Evolutionary conservation across 768 basidiomycete genomes (phyloP), one percentile per base, ranked within the genome.

Genomic region (Macrolepiota fuliginosa): DNA sequence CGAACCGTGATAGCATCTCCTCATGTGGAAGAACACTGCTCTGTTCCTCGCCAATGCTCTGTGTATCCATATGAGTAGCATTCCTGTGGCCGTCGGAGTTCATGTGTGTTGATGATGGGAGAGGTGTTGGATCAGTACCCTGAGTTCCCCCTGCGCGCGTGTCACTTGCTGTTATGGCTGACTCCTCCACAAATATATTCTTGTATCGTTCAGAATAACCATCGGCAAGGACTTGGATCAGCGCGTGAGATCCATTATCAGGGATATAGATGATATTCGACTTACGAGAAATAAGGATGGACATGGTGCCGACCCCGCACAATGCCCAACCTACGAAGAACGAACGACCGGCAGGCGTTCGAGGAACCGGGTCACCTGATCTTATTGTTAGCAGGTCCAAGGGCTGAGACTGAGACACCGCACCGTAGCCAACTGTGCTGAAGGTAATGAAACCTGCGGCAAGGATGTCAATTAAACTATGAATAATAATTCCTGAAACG

Each of bases 311-410:
- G 13, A 92, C 87, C 15, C 90, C 92, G 6, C 91, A 72, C 37
- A 93, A 71, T 0, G 91, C 88, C 91, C 91, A 92, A 2, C 85
- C 83, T 42, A 92, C 81, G 69, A 93, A 93, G 36, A 93, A 79
- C 13, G 88, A 83, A 24, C 90, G 83, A 11, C 91, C 92, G 2
- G 88, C 84, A 11, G 87, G 83, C 0, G 88, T 86, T 54, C 70
- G 68, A 0, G 90, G 91, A 0, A 82, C 64, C 13, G 79, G 74
- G 66, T 92, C 91, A n/a, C 88, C 82, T 83, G 49, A 56, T 39
- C 5, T 24, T 58, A 51, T 42, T 24, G 15, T 25, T 27, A 17
- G 45, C 49, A 49, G 9, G 10, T 9, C 40, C 19, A 47, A 37
- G 42, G 37, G 19, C 3, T n/a, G 49, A 40, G 50, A 45, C 5